Evolutionary conservation across 192 early-diverging fungal genomes (phyloP).

Genomic region (Rhizophlyctis rosea): DNA sequence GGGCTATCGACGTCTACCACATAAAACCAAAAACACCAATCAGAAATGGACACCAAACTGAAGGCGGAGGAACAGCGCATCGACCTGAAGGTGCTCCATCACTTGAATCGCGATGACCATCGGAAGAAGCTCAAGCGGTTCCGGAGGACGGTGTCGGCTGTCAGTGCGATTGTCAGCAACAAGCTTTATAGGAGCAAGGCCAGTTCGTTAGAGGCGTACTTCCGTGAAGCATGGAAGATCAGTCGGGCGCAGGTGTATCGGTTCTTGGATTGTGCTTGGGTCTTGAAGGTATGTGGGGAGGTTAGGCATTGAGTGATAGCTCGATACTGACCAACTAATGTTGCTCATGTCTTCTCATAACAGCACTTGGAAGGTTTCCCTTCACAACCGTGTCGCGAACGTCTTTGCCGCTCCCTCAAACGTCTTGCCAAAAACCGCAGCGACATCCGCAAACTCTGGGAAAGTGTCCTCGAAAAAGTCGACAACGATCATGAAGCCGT

Average conservation of each 20-base stretch:
- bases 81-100: slow-evolving; percentile 36
- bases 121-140: slow-evolving; percentile 37
- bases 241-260: slow-evolving; percentile 48
- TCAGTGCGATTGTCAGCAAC: slow-evolving; percentile 36
- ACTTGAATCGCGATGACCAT: slow-evolving; percentile 30
- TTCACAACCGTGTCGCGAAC: slow-evolving; percentile 45
- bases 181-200: slow-evolving; percentile 46
- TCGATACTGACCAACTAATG: not conserved
- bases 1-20: too few relatives aligned
- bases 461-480: slow-evolving; percentile 26
- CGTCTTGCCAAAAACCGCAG: slow-evolving; percentile 34
- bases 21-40: too few relatives aligned
- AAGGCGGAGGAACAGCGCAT: slow-evolving; percentile 34
- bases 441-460: slow-evolving; percentile 47
- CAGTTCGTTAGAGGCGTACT: slow-evolving; percentile 39
- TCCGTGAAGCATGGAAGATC: slow-evolving; percentile 48
- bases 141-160: slow-evolving; percentile 37
- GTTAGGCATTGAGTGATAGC: not conserved
- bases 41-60: slow-evolving; percentile 14
- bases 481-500: slow-evolving; percentile 39
- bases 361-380: slow-evolving; percentile 45
- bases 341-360: not conserved
- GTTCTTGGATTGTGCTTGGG: slow-evolving; percentile 49
- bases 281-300: slow-evolving; percentile 32
- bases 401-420: slow-evolving; percentile 52